Base-by-base conservation (phyloP, 495 filamentous ascomycete genomes). In the Penicillium riverlandense region DNA sequence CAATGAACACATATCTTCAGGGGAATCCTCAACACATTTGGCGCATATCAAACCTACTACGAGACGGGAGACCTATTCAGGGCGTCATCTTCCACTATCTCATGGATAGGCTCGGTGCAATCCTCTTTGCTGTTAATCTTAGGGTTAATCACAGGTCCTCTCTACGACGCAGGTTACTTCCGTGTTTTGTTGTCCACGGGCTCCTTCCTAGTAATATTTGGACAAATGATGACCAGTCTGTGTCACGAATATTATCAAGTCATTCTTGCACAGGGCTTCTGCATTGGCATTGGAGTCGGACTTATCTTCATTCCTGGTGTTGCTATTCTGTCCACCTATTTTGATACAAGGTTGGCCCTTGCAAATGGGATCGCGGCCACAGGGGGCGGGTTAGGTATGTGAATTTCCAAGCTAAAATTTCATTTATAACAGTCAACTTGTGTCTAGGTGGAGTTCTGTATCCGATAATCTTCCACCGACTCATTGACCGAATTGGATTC, bases 121-220 rank as follows among this genome's bases (percentile, higher is more conserved):
- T 66, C 70, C 6, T 79, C 77, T 47, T 65, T 81, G 29, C 63
- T 84, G 4, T 49, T 80, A 43, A 38, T 79, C 1, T 55, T 70
- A 1, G 76, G 79, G 0, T 49, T 76, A 13, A 38, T 83, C 14
- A 55, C 68, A 0, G 81, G 81, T 0, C 79, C 78, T 0, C 45
- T 80, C 35, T 82, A 80, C 49, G 80, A 85, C 47, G 50, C 64
- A 4, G 81, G 81, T 12, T 77, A 53, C 6, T 35, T 44, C 7
- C 29, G 29, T n/a, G 1, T 16, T 1, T 29, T 49, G 13, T 16
- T 45, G 1, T 14, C 43, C 2, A 16, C 14, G 3, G 50, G 46
- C 1, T 45, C 22, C 1, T 38, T 53, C n/a, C 2, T 49, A 12
- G 29, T 42, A 0, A 35, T 53, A 28, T 33, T 43, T 16, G 69